Base-by-base conservation (phyloP, 139 green algal genomes). In the Chlamydomonas sp. region DNA sequence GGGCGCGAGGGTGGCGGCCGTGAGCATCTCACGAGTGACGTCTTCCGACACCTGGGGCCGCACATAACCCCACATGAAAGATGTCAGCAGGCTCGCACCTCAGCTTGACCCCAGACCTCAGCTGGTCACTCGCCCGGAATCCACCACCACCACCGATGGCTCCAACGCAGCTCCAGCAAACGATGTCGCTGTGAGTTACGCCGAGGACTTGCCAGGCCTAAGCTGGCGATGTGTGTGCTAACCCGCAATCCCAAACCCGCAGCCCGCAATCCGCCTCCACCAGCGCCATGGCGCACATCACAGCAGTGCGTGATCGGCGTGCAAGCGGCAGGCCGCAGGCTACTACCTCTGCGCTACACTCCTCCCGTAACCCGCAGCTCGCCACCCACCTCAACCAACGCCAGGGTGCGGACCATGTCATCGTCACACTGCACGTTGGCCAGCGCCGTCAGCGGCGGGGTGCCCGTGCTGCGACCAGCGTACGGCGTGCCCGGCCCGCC, bases 21-120 rank as follows among this genome's bases (percentile, higher is more conserved):
- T 85, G 58, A 90, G 80, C 74, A 90, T n/a, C 87, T 88, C 80
- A 58, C 76, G 66, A 12, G 84, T 86, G 5, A 88, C 57, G 69
- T 90, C 87, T 67, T 84, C 87, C 4, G 75, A 63, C 59, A 90
- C 80, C 86, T 90, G 79, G 3, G 12, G 63, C 31, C 10, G 78
- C 17, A 66, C 49, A 8, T 68, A 8, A 63, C 64, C 16, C 16
- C 31, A 49, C 20, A 57, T 78, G 59, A 1, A 63, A 60, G 61
- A 68, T 63, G 64, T 63, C 49, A 59, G 14, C 60, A 5, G 8
- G 18, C 18, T 20, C 10, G 76, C 4, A 7, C 17, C 76, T 80
- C 5, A 80, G 60, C 18, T 3, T 14, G 4, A 59, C 61, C 5
- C 5, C 61, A 16, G 12, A 4, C 77, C 10, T 9, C 59, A 49